These are phyloP conservation scores for Syzygium oleosum DNA, from an alignment of 345 rosid genomes.

Conservation along the genomic window DNA sequence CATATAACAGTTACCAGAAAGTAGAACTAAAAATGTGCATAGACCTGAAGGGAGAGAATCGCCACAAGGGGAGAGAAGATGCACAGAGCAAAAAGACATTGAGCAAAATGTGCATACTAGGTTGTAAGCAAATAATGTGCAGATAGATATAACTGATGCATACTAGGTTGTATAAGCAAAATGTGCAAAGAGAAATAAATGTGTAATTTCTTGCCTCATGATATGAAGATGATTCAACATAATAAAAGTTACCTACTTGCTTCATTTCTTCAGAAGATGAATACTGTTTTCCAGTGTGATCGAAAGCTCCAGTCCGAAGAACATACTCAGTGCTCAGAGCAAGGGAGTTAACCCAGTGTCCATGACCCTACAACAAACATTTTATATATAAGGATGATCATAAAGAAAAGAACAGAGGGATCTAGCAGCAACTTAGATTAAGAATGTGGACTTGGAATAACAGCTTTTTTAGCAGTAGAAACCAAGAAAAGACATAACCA, in stretches of 20 bases:
- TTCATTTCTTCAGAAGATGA: slow-evolving; percentile 78
- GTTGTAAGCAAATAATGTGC: neutral
- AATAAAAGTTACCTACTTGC: slow-evolving; percentile 33
- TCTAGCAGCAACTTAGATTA: neutral
- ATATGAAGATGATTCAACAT: neutral
- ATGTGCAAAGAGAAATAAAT: neutral
- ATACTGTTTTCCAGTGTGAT: slow-evolving; percentile 74
- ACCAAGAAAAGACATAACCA: neutral
- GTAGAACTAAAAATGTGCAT: neutral
- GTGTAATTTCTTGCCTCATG: neutral
- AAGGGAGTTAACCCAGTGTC: slow-evolving; percentile 96
- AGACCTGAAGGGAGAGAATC: neutral
- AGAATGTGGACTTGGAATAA: neutral
- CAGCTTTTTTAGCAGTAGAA: neutral
- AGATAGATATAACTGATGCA: neutral
- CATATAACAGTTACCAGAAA: neutral
- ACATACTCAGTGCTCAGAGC: slow-evolving; percentile 92
- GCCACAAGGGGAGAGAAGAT: neutral
- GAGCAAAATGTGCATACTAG: neutral
- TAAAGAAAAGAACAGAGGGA: neutral
- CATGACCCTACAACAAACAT: slow-evolving; percentile 65
- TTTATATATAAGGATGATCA: neutral
- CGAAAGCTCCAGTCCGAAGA: slow-evolving; percentile 94
- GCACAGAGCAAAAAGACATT: neutral
- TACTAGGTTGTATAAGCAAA: neutral